Conservation (phyloP, 2,329 filamentous ascomycete genomes). For the Alternaria postmessia region DNA sequence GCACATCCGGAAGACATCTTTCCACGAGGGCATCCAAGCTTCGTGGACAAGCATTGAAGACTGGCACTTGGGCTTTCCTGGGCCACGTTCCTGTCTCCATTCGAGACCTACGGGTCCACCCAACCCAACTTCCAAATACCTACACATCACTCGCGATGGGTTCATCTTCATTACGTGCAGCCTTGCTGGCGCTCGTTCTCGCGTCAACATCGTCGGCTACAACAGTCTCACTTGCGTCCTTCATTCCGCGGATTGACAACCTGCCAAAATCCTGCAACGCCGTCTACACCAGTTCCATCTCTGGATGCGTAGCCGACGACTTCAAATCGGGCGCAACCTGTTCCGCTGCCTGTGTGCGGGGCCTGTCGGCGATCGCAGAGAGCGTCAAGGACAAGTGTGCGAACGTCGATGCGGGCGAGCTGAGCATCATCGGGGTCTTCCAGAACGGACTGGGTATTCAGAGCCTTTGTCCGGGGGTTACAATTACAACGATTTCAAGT, state of each 20-base stretch:
- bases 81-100: constrained; percentile 7
- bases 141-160: constrained; percentile 34
- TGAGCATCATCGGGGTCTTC: constrained; percentile 55
- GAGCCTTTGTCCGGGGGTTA: constrained; percentile 51
- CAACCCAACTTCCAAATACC: constrained; percentile 14
- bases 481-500: constrained; percentile 27
- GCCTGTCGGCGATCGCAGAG: constrained; percentile 47
- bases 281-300: constrained; percentile 53
- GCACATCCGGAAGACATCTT: constrained; percentile 20
- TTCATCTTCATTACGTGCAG: constrained; percentile 21
- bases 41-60: constrained; percentile 13
- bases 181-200: constrained; percentile 33
- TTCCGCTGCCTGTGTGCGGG: constrained; percentile 51
- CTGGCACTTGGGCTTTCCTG: constrained; percentile 20
- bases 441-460: constrained; percentile 50
- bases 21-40: constrained; percentile 15
- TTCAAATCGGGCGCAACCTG: constrained; percentile 46
- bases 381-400: constrained; percentile 47
- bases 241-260: constrained; percentile 53
- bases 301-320: constrained; percentile 52
- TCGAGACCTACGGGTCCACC: constrained; percentile 18
- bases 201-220: constrained; percentile 34
- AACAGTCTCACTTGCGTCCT: constrained; percentile 55
- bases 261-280: constrained; percentile 51
- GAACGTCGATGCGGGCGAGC: constrained; percentile 46